A percentile compares a stretch with the other conserved stretches of the same genome.
These are phyloP conservation scores for Prunella vulgaris DNA, from an alignment of 257 asterid species.

Conservation along the genomic window DNA sequence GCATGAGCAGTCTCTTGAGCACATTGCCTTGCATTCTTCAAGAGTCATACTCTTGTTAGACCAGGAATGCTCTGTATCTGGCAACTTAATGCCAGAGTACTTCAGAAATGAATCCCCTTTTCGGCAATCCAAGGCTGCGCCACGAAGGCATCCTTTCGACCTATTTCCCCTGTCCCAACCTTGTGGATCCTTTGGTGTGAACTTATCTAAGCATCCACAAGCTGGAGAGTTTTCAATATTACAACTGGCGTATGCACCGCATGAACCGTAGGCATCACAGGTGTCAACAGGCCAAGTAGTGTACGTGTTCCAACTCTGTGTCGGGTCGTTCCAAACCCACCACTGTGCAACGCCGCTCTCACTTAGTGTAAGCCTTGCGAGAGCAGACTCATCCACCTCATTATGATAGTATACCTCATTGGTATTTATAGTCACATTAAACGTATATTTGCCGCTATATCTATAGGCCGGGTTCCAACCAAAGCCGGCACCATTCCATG, in stretches of 20 bases:
- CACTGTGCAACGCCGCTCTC: slow-evolving; percentile 6
- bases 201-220: slow-evolving; percentile 7
- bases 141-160: slow-evolving; percentile 4
- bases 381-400: not conserved
- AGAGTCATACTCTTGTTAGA: not conserved
- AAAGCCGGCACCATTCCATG: slow-evolving; percentile 39
- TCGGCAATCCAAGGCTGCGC: not conserved
- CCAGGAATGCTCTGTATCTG: not conserved
- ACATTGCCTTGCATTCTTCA: not conserved
- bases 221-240: not conserved
- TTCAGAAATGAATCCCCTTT: slow-evolving; percentile 5
- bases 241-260: slow-evolving; percentile 23
- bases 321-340: slow-evolving; percentile 24
- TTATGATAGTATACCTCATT: slow-evolving; percentile 3
- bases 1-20: not conserved
- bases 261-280: slow-evolving; percentile 25
- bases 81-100: not conserved
- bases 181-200: not conserved
- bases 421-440: not conserved
- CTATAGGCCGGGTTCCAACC: slow-evolving; percentile 22
- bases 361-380: not conserved
- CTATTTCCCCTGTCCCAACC: not conserved
- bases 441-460: not conserved
- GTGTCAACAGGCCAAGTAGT: slow-evolving; percentile 18
- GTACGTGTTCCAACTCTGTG: slow-evolving; percentile 18